A percentile compares a stretch with the other conserved stretches of the same genome.
phyloP scores from a whole-genome alignment of 75 land plant genomes.

The Isoetes taiwanensis region DNA sequence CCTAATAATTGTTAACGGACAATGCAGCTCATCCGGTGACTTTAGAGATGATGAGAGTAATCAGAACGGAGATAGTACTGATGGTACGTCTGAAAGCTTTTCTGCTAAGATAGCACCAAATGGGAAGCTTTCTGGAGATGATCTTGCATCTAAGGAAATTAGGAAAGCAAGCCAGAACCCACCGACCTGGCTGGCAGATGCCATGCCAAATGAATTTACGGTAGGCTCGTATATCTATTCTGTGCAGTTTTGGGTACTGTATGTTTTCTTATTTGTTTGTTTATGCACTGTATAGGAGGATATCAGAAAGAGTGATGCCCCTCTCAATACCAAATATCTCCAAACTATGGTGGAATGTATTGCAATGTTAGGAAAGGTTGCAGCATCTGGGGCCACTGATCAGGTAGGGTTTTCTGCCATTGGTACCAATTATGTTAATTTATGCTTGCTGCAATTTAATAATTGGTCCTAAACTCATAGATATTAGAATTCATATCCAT shows the following conservation, averaged over 20 bases:
- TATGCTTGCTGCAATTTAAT: not conserved
- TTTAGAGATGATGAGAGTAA: constrained; percentile 56
- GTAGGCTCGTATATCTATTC: constrained; percentile 27
- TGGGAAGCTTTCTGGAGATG: constrained; percentile 33
- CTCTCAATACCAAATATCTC: constrained; percentile 80
- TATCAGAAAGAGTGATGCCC: constrained; percentile 74
- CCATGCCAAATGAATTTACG: constrained; percentile 89
- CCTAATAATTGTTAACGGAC: too few relatives aligned
- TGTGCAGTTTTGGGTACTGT: not conserved
- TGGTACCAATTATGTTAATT: not conserved
- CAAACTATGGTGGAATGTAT: constrained; percentile 97
- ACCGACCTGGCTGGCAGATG: constrained; percentile 73
- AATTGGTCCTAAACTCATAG: not conserved
- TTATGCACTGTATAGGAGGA: constrained; percentile 41
- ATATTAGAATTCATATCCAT: not conserved
- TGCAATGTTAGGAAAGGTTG: constrained; percentile 75
- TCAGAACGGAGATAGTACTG: constrained; percentile 24
- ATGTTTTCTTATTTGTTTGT: not conserved
- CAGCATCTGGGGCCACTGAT: constrained; percentile 93
- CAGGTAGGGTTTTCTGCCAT: constrained; percentile 40
- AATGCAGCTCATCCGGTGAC: constrained; percentile 78
- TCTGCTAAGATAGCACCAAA: constrained; percentile 15
- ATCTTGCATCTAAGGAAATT: constrained; percentile 26
- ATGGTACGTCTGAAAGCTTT: constrained; percentile 36
- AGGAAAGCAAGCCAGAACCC: constrained; percentile 32